Conservation (phyloP, 2,329 filamentous ascomycete genomes). For the Ophiocordyceps camponoti-saundersi region DNA sequence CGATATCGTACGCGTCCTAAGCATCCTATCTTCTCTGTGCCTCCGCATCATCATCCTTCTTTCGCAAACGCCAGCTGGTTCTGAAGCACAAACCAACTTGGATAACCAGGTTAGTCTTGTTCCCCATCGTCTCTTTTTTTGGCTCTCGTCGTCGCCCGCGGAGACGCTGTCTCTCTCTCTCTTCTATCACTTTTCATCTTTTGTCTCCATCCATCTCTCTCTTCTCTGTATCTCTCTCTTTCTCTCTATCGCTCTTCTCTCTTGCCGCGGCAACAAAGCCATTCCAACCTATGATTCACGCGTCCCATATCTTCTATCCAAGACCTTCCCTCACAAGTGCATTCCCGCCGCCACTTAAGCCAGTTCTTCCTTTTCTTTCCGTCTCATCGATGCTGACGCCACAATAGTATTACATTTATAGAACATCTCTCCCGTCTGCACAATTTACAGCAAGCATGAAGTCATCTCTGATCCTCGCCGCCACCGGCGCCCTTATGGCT, state of each 20-base stretch:
- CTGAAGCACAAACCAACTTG: conserved; percentile 4
- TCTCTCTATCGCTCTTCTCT: no score
- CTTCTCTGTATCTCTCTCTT: not conserved
- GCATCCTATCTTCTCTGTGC: not conserved
- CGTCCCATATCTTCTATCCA: not conserved
- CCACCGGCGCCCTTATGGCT: conserved; percentile 27
- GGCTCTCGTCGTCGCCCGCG: not conserved
- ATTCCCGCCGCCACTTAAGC: not conserved
- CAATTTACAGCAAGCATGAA: conserved; percentile 25
- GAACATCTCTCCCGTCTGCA: not conserved
- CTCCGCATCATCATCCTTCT: conserved; percentile 2
- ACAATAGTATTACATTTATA: not conserved
- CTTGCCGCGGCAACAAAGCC: not conserved
- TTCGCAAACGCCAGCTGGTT: conserved; percentile 6
- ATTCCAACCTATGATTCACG: not conserved
- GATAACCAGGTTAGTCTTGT: no score
- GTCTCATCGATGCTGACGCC: not conserved
- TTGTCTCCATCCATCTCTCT: not conserved
- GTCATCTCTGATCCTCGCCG: conserved; percentile 26
- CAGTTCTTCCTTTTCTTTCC: not conserved
- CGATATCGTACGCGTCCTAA: not conserved
- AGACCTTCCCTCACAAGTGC: not conserved
- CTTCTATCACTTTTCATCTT: not conserved
- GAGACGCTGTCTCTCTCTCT: not conserved
- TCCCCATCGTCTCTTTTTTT: no score